Conservation (phyloP, 148 eudicot species). For the Salicornia ramosissima region DNA sequence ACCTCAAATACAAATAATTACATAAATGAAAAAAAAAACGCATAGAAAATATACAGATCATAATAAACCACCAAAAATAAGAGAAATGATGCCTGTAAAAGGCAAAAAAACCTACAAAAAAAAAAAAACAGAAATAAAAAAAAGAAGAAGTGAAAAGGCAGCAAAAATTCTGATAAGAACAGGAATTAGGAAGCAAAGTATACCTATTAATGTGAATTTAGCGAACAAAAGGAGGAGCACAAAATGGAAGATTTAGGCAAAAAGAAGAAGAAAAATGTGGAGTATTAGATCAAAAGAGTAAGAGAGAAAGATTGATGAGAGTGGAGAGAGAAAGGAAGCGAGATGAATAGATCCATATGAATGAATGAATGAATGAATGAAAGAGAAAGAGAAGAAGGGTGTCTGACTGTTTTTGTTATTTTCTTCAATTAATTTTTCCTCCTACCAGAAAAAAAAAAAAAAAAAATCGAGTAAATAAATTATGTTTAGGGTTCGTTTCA, state of each 20-base stretch:
- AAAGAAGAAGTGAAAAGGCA: neutral
- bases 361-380: no score
- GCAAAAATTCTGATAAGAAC: neutral
- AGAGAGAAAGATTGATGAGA: constrained; percentile 7
- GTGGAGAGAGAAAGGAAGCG: neutral
- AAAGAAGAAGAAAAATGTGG: neutral
- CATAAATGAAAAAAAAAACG: neutral
- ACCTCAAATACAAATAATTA: neutral
- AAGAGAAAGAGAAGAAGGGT: constrained; percentile 9
- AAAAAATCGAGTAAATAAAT: no score
- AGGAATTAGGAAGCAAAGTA: neutral
- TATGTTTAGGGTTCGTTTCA: no score
- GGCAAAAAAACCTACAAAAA: neutral
- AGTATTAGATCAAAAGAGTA: neutral
- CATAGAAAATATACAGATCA: neutral
- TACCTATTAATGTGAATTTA: constrained; percentile 10
- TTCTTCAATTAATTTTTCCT: neutral
- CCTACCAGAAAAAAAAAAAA: no score
- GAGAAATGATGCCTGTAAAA: neutral
- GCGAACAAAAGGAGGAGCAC: neutral
- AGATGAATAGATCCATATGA: constrained; percentile 7
- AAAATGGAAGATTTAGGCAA: neutral
- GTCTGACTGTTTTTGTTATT: constrained; percentile 11
- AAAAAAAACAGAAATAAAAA: neutral
- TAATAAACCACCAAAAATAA: neutral